These are phyloP conservation scores for Dioszegia hungarica DNA, from an alignment of 768 basidiomycete species.

Conservation along the genomic window DNA sequence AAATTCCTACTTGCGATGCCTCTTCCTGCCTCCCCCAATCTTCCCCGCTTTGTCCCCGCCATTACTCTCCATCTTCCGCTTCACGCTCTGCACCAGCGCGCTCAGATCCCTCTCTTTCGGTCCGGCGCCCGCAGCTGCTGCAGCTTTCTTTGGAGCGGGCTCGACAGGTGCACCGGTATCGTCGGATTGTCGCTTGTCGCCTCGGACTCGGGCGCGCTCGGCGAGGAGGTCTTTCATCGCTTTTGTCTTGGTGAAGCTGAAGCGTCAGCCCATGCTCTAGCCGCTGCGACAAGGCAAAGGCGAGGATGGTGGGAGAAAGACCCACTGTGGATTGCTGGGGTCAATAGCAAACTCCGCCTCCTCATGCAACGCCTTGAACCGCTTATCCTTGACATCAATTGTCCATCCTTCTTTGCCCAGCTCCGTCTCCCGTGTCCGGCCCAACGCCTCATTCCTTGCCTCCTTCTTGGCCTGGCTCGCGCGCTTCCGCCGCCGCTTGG, in stretches of 20 bases:
- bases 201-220: slow-evolving; percentile 58
- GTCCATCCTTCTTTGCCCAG: slow-evolving; percentile 61
- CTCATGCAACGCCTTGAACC: slow-evolving; percentile 82
- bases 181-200: not conserved
- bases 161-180: not conserved
- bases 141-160: slow-evolving; percentile 2
- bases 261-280: not conserved
- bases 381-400: slow-evolving; percentile 77
- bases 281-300: too few relatives aligned
- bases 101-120: slow-evolving; percentile 61
- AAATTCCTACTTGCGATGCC: slow-evolving; percentile 7
- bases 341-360: slow-evolving; percentile 92
- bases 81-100: slow-evolving; percentile 77
- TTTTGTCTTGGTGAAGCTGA: slow-evolving; percentile 87
- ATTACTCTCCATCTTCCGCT: slow-evolving; percentile 60
- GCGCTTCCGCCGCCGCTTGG: slow-evolving; percentile 52
- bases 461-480: slow-evolving; percentile 52
- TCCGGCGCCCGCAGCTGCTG: slow-evolving; percentile 56
- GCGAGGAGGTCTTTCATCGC: slow-evolving; percentile 77
- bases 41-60: not conserved
- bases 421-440: slow-evolving; percentile 57
- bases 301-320: too few relatives aligned
- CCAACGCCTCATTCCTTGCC: slow-evolving; percentile 52
- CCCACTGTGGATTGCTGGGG: slow-evolving; percentile 89
- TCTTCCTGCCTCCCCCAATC: slow-evolving; percentile 1